A percentile compares a stretch with the other conserved stretches of the same genome.
phyloP scores from a whole-genome alignment of 345 rosid species.

The Cardamine resedifolia region DNA sequence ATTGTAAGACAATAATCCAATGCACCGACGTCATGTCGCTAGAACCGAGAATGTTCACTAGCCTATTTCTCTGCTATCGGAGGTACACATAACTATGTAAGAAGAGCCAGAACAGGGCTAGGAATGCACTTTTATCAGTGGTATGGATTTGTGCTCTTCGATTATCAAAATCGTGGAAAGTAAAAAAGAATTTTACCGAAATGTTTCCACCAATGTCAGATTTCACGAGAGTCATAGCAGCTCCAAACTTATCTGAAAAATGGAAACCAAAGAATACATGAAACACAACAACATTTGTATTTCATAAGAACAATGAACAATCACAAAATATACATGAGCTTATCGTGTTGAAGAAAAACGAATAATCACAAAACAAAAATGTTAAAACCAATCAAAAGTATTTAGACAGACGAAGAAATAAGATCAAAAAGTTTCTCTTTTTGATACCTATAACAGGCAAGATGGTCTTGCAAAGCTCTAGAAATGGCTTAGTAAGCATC shows the following conservation, averaged over 20 bases:
- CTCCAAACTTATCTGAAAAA: conserved; percentile 81
- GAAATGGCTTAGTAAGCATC: conserved; percentile 80
- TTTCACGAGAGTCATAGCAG: conserved; percentile 89
- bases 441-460: conserved; percentile 76
- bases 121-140: not conserved
- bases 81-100: conserved; percentile 4
- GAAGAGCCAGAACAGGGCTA: not conserved
- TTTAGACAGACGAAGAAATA: not conserved
- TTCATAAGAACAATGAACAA: not conserved
- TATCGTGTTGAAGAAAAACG: not conserved
- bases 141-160: not conserved
- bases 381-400: not conserved
- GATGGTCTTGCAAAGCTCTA: conserved; percentile 81
- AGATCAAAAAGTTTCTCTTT: not conserved
- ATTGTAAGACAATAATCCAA: not conserved
- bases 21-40: not conserved
- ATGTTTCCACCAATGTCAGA: conserved; percentile 89
- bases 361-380: not conserved
- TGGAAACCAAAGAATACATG: conserved; percentile 3
- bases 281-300: conserved; percentile 14
- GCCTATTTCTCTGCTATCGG: not conserved
- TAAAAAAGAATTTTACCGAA: conserved; percentile 47
- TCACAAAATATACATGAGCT: not conserved
- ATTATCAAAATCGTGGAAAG: not conserved
- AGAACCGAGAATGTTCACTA: not conserved